Percentiles rank a stretch among this genome's conserved stretches.
These are phyloP conservation scores for Gaertneriomyces sp. DNA, from an alignment of 192 early-diverging fungal species.

Conservation along the genomic window DNA sequence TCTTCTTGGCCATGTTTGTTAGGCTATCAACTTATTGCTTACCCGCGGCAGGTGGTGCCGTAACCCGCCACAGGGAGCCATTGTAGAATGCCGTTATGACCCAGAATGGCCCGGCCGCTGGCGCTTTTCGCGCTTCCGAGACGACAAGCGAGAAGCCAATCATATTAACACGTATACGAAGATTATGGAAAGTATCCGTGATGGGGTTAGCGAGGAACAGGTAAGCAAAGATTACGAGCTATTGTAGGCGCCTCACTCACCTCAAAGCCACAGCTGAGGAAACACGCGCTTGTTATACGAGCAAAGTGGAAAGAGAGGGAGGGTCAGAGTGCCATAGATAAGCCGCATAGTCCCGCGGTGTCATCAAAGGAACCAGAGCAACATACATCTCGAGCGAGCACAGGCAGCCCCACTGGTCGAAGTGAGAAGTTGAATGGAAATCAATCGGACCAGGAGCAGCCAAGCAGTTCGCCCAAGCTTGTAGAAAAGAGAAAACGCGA, in stretches of 20 bases:
- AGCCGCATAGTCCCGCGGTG: neutral
- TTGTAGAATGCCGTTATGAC: conserved; percentile 58
- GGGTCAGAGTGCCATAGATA: conserved; percentile 4
- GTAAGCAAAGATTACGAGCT: conserved; percentile 8
- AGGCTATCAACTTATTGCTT: neutral
- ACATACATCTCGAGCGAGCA: too few species aligned
- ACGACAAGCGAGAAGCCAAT: conserved; percentile 56
- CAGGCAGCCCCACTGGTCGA: too few species aligned
- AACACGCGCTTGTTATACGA: conserved; percentile 27
- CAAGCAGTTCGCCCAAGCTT: too few species aligned
- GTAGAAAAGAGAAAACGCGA: too few species aligned
- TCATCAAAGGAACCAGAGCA: too few species aligned
- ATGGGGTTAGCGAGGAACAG: conserved; percentile 42
- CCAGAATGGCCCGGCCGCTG: conserved; percentile 48
- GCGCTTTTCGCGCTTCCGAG: conserved; percentile 51
- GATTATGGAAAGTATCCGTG: conserved; percentile 51
- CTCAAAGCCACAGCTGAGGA: conserved; percentile 18
- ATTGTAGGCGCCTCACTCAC: neutral
- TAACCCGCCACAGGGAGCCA: conserved; percentile 37
- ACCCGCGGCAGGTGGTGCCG: conserved; percentile 27
- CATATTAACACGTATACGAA: conserved; percentile 42
- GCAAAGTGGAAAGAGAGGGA: conserved; percentile 30
- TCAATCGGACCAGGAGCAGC: too few species aligned
- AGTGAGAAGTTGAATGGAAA: too few species aligned
- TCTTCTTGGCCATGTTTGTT: neutral